Percentiles rank a stretch among this genome's conserved stretches.
These are phyloP conservation scores for Ascochyta clinopodiicola DNA, from an alignment of 2,329 filamentous ascomycete genomes.

Conservation along the genomic window DNA sequence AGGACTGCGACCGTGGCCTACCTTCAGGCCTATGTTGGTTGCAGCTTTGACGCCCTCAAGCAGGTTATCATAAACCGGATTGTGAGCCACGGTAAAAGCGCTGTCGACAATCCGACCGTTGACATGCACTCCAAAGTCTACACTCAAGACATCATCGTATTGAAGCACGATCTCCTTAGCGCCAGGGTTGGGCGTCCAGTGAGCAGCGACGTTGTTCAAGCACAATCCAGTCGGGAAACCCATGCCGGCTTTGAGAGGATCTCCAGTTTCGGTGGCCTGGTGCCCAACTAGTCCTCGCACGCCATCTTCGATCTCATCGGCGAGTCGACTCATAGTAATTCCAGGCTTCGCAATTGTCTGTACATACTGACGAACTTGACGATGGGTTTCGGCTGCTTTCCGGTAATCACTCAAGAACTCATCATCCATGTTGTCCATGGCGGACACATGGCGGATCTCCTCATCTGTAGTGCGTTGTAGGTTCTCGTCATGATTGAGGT, in stretches of 20 bases:
- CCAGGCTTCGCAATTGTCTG: conserved; percentile 80
- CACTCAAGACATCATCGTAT: conserved; percentile 75
- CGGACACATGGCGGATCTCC: conserved; percentile 74
- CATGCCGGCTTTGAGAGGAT: conserved; percentile 78
- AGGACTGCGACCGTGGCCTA: conserved; percentile 33
- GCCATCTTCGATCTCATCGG: conserved; percentile 80
- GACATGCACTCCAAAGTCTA: conserved; percentile 74
- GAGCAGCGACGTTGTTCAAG: conserved; percentile 81
- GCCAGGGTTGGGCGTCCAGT: conserved; percentile 85
- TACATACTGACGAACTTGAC: conserved; percentile 82
- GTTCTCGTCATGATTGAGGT: conserved; percentile 70
- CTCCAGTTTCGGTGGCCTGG: conserved; percentile 75
- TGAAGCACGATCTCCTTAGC: conserved; percentile 79
- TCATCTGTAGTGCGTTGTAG: conserved; percentile 77
- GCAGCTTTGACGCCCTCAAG: conserved; percentile 70
- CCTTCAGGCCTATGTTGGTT: conserved; percentile 77
- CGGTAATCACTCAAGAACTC: conserved; percentile 81
- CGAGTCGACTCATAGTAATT: conserved; percentile 77
- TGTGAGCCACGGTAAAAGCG: conserved; percentile 72
- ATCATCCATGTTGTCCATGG: conserved; percentile 72
- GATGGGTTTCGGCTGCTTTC: conserved; percentile 83
- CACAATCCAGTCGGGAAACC: conserved; percentile 85
- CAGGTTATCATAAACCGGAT: conserved; percentile 71
- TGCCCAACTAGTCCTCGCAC: conserved; percentile 79
- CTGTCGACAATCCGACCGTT: conserved; percentile 75